phyloP scores from a whole-genome alignment of 345 rosid genomes.

The Eucalyptus victrix region DNA sequence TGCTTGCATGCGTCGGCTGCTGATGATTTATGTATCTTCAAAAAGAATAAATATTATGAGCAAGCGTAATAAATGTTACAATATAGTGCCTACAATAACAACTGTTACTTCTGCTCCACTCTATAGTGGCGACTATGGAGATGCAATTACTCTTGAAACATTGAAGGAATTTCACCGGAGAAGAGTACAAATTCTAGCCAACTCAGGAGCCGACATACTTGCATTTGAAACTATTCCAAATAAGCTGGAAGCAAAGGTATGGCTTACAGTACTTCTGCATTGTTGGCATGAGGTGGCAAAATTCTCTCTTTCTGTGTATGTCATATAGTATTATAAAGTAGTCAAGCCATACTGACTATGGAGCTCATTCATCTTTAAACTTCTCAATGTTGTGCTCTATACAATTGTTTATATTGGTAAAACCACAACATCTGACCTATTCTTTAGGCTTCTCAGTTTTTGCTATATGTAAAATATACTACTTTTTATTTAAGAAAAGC shows the following conservation, averaged over 20 bases:
- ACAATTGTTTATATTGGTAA: background rate
- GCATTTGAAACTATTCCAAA: conserved; percentile 92
- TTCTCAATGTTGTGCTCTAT: background rate
- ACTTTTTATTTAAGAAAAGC: background rate
- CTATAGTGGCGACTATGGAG: conserved; percentile 68
- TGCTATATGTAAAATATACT: background rate
- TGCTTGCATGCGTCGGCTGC: background rate
- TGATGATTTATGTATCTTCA: background rate
- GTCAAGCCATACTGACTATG: background rate
- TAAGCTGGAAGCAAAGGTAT: conserved; percentile 82
- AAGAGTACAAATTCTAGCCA: conserved; percentile 61
- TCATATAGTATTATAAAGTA: background rate
- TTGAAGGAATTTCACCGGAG: conserved; percentile 83
- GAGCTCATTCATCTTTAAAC: background rate
- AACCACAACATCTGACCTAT: background rate
- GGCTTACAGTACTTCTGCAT: background rate
- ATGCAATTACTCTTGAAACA: conserved; percentile 36
- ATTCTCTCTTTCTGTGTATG: background rate
- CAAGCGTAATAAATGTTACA: background rate
- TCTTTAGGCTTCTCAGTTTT: background rate
- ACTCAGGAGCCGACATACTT: conserved; percentile 60
- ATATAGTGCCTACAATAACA: background rate
- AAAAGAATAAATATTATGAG: background rate
- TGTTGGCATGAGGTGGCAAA: background rate
- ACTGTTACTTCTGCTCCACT: background rate